A percentile compares a stretch with the other conserved stretches of the same genome.
phyloP scores from a whole-genome alignment of 495 filamentous ascomycete genomes.

The Chlorociboria aeruginascens region DNA sequence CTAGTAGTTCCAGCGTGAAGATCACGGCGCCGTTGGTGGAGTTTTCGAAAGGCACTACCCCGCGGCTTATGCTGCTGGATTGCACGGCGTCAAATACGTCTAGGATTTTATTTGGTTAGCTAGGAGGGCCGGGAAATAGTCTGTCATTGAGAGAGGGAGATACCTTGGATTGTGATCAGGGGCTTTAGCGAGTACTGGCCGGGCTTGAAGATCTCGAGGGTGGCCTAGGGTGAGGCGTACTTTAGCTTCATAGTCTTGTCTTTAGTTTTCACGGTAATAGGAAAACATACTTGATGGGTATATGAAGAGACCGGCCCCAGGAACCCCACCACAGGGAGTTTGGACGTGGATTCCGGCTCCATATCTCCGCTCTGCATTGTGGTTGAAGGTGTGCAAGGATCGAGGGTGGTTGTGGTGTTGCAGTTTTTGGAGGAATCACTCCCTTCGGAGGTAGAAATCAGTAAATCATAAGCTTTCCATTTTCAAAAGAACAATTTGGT shows the following conservation, averaged over 20 bases:
- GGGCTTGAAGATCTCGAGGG: conserved; percentile 47
- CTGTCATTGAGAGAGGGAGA: too few species aligned
- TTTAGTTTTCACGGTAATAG: conserved; percentile 3
- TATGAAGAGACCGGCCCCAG: conserved; percentile 78
- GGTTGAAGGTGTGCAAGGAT: not conserved
- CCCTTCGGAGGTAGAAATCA: too few species aligned
- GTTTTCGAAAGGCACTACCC: conserved; percentile 93
- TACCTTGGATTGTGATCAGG: conserved; percentile 50
- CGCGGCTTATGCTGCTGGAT: conserved; percentile 43
- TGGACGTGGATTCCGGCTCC: conserved; percentile 7
- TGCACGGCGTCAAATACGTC: conserved; percentile 77
- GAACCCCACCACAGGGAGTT: conserved; percentile 45
- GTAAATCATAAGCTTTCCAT: too few species aligned
- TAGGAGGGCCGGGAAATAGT: not conserved
- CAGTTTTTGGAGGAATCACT: too few species aligned
- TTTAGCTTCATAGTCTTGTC: conserved; percentile 14
- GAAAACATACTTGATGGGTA: conserved; percentile 68
- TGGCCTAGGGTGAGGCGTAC: conserved; percentile 39
- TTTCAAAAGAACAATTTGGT: too few species aligned
- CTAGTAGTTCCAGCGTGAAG: conserved; percentile 76
- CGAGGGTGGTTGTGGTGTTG: not conserved
- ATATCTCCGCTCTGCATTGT: conserved; percentile 4
- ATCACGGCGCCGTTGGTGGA: conserved; percentile 87
- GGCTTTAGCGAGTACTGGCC: conserved; percentile 43
- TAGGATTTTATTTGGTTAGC: conserved; percentile 14